Conservation (phyloP, 2,329 filamentous ascomycete species). For the Mycosphaerella sp. region DNA sequence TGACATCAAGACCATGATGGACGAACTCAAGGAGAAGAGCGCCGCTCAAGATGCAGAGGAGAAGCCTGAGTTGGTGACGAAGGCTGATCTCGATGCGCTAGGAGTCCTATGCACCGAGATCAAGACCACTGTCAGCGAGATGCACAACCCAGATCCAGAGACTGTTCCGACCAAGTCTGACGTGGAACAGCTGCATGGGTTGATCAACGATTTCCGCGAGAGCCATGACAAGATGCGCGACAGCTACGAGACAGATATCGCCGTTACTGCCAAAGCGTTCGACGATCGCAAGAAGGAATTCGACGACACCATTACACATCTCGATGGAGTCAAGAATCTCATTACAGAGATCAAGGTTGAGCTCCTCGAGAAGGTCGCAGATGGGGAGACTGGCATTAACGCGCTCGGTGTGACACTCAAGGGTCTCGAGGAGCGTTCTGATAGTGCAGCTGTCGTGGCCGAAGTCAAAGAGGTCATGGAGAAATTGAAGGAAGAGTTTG, state of each 20-base stretch:
- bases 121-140: constrained; percentile 68
- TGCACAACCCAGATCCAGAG: constrained; percentile 64
- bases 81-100: constrained; percentile 73
- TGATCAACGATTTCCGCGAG: constrained; percentile 47
- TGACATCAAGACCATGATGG: constrained; percentile 67
- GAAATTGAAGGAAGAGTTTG: constrained; percentile 77
- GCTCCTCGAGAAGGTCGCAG: constrained; percentile 67
- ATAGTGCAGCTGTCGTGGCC: constrained; percentile 39
- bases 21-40: constrained; percentile 52
- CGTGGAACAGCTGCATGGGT: constrained; percentile 54
- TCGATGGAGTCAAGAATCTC: constrained; percentile 70
- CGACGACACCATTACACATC: constrained; percentile 66
- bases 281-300: constrained; percentile 82
- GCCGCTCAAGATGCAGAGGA: constrained; percentile 43
- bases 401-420: constrained; percentile 56
- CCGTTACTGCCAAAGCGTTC: constrained; percentile 68
- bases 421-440: constrained; percentile 61
- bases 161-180: constrained; percentile 70
- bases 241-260: constrained; percentile 65
- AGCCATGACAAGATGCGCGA: constrained; percentile 63
- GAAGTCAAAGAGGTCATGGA: constrained; percentile 57
- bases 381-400: constrained; percentile 60
- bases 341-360: constrained; percentile 73
- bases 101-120: constrained; percentile 78
- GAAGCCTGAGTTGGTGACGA: constrained; percentile 58